Percentiles rank a stretch among this genome's conserved stretches.
These are phyloP conservation scores for Monosporascus sp. DNA, from an alignment of 2,329 filamentous ascomycete genomes.

Conservation along the genomic window DNA sequence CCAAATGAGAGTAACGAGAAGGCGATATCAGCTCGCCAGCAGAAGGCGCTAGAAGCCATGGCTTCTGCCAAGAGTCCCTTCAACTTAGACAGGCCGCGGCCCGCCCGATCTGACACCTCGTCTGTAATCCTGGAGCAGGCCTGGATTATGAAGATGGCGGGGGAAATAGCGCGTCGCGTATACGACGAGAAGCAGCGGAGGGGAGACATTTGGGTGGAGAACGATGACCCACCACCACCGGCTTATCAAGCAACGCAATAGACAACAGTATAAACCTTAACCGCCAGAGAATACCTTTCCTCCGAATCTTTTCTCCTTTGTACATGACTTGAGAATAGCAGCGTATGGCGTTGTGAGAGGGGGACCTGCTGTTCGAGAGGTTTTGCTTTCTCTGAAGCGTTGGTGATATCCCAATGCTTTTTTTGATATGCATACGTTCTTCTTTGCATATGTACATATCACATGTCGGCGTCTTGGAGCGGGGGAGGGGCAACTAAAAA, in stretches of 20 bases:
- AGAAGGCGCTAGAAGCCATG: constrained; percentile 18
- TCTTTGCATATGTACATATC: too few species aligned
- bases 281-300: background rate
- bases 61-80: constrained; percentile 25
- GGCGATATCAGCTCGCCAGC: constrained; percentile 12
- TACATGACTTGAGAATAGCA: constrained; percentile 1
- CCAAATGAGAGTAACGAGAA: constrained; percentile 8
- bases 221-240: constrained; percentile 55
- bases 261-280: constrained; percentile 12
- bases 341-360: background rate
- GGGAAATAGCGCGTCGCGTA: constrained; percentile 81
- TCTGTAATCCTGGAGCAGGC: constrained; percentile 70
- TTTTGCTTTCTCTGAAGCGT: background rate
- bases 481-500: too few species aligned
- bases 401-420: too few species aligned
- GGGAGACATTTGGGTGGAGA: constrained; percentile 48
- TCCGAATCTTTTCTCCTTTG: constrained; percentile 2
- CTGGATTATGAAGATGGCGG: constrained; percentile 90
- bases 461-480: too few species aligned
- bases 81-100: constrained; percentile 25
- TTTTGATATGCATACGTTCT: too few species aligned
- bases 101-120: constrained; percentile 42
- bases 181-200: constrained; percentile 74
- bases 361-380: background rate
- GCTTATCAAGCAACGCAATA: constrained; percentile 53